Base-by-base conservation (phyloP, 108 stramenopile species). In the Parietichytrium sp. region DNA sequence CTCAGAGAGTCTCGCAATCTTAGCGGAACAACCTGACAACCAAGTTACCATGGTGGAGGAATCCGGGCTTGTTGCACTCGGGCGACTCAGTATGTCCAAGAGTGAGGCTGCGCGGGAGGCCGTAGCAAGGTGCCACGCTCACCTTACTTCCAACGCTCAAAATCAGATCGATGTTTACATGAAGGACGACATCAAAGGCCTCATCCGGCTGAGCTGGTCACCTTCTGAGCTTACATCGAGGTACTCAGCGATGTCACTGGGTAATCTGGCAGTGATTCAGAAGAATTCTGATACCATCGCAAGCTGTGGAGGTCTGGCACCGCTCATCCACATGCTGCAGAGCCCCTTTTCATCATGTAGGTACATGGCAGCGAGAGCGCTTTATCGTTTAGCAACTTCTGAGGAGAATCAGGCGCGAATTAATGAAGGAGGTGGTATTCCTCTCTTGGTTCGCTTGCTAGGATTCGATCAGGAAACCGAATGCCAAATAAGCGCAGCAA, bases 161-260 rank as follows among this genome's bases (percentile, higher is more conserved):
- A 89, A 89, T 78, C 90, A 91, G 83, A 86, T 77, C 26, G 88
- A 87, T 3, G 88, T 88, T 29, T 90, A 90, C 79, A 84, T 85
- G 18, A 54, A 85, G 3, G 84, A 82, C 20, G 89, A 90, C 50
- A 54, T 91, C 29, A 30, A 52, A 29, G 54, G 87, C 20, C 30
- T 91, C 4, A 80, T 89, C 51, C 29, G 54, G 29, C 86, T 91
- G 45, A 78, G 83, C 29, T 49, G 48, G 4, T 54, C 81, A 7
- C 42, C 51, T 3, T 89, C 90, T 33, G 89, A 91, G 80, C 78
- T 84, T 23, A 89, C 88, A 51, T 79, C 79, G 25, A 51, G 91
- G 12, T 89, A 91, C 78, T 89, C 91, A 10, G 54, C 83, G 30
- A 89, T 91, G 36, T 84, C 91, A 0, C 53, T 91, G 6, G 91